These are phyloP conservation scores for Neonectria faginata DNA, from an alignment of 2,329 filamentous ascomycete genomes.

Conservation along the genomic window DNA sequence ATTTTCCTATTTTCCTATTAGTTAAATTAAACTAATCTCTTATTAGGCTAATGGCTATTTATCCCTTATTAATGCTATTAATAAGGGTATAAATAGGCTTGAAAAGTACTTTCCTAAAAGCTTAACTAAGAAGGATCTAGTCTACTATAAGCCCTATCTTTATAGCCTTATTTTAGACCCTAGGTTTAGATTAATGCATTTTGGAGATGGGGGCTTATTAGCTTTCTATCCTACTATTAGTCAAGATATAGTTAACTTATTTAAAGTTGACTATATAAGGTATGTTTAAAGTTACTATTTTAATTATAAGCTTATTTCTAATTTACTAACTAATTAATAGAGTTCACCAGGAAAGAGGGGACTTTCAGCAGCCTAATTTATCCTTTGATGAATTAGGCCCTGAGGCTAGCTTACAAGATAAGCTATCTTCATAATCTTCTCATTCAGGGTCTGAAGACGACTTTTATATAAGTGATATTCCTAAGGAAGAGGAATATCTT, in stretches of 20 bases:
- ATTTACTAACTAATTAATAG: slow-evolving; percentile 1
- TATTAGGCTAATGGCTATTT: slow-evolving; percentile 2
- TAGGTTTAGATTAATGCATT: not conserved
- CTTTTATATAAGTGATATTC: slow-evolving; percentile 10
- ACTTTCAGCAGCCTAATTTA: not conserved
- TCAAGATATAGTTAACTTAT: not conserved
- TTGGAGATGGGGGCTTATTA: not conserved
- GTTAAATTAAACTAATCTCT: slow-evolving; percentile 5
- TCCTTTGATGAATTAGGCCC: not conserved
- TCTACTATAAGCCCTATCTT: not conserved
- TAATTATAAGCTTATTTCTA: not conserved
- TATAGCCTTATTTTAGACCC: not conserved
- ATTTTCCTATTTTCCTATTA: slow-evolving; percentile 1
- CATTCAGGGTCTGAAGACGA: not conserved
- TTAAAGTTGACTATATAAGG: not conserved
- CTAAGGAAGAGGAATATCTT: not conserved
- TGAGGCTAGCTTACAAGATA: not conserved
- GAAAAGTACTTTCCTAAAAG: not conserved
- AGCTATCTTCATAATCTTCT: not conserved
- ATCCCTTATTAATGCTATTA: slow-evolving; percentile 4
- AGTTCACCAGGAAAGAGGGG: not conserved
- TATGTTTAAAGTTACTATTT: not conserved
- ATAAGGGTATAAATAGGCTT: slow-evolving; percentile 1
- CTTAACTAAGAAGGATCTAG: not conserved
- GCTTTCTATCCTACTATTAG: not conserved